Evolutionary conservation across 768 basidiomycete genomes (phyloP).

Genomic region (Auriscalpium microsporum): DNA sequence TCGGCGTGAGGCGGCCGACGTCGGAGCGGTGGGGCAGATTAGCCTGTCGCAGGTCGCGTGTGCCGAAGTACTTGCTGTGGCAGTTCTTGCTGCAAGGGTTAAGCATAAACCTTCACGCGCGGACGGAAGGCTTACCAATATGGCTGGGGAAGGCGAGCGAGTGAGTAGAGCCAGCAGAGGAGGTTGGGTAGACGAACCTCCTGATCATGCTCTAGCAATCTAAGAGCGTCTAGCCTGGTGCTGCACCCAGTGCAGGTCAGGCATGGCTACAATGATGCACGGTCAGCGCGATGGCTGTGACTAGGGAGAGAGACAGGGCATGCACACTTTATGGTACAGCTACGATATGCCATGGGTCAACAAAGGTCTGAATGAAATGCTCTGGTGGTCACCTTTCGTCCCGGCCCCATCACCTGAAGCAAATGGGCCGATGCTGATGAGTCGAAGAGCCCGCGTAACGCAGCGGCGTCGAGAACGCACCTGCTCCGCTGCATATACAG

Average conservation of each 20-base stretch:
- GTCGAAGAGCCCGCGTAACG: not conserved
- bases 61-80: constrained; percentile 74
- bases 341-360: constrained; percentile 17
- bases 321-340: constrained; percentile 71
- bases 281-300: constrained; percentile 3
- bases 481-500: constrained; percentile 87
- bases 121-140: constrained; percentile 30
- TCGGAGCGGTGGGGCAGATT: constrained; percentile 51
- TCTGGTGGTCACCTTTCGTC: constrained; percentile 55
- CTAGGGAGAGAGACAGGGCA: not conserved
- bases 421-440: constrained; percentile 4
- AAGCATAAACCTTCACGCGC: not conserved
- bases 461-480: constrained; percentile 27
- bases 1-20: constrained; percentile 23
- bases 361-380: not conserved
- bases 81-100: constrained; percentile 59
- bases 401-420: constrained; percentile 72
- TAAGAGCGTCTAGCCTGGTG: constrained; percentile 70
- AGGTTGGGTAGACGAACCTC: constrained; percentile 36
- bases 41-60: constrained; percentile 60
- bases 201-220: constrained; percentile 75
- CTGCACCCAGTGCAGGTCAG: constrained; percentile 68
- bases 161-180: not conserved
- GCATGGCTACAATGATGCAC: constrained; percentile 48
- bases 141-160: constrained; percentile 22